Conservation (phyloP, 129 eudicot genomes). For the Flaveria linearis region DNA sequence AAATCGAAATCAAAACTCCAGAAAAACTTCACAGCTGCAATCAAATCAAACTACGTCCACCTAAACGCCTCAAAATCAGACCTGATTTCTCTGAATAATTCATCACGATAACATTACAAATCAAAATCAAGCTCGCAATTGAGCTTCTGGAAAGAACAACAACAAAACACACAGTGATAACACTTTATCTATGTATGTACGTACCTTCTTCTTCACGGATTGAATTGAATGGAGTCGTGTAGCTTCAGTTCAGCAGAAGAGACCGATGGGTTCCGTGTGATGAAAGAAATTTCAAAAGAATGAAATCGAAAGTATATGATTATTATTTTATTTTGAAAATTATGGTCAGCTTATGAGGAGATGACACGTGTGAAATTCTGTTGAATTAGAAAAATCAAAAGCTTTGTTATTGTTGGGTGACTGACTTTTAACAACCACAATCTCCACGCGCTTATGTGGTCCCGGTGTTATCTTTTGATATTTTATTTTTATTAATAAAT, state of each 20-base stretch:
- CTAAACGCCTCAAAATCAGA: slow-evolving; percentile 20
- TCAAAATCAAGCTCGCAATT: slow-evolving; percentile 4
- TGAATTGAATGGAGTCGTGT: slow-evolving; percentile 32
- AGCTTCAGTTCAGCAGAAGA: slow-evolving; percentile 27
- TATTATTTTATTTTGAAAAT: not conserved
- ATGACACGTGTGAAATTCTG: slow-evolving; percentile 30
- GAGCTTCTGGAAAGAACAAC: not conserved
- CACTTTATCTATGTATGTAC: not conserved
- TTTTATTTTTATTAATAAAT: not conserved
- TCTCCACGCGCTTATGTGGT: slow-evolving; percentile 28
- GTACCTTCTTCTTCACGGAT: slow-evolving; percentile 20
- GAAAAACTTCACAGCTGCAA: slow-evolving; percentile 1
- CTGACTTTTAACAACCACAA: slow-evolving; percentile 38
- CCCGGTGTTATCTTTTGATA: not conserved
- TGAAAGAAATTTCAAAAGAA: slow-evolving; percentile 9
- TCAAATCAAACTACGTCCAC: not conserved
- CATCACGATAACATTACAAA: slow-evolving; percentile 14
- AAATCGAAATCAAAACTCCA: slow-evolving; percentile 1
- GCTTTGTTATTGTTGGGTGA: slow-evolving; percentile 26
- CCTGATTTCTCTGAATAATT: not conserved
- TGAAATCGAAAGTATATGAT: not conserved
- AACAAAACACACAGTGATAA: not conserved
- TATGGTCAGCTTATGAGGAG: slow-evolving; percentile 5
- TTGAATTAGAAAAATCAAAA: slow-evolving; percentile 21
- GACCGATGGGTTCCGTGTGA: slow-evolving; percentile 33